Conservation (phyloP, 495 filamentous ascomycete genomes). For the Talaromyces borbonicus region DNA sequence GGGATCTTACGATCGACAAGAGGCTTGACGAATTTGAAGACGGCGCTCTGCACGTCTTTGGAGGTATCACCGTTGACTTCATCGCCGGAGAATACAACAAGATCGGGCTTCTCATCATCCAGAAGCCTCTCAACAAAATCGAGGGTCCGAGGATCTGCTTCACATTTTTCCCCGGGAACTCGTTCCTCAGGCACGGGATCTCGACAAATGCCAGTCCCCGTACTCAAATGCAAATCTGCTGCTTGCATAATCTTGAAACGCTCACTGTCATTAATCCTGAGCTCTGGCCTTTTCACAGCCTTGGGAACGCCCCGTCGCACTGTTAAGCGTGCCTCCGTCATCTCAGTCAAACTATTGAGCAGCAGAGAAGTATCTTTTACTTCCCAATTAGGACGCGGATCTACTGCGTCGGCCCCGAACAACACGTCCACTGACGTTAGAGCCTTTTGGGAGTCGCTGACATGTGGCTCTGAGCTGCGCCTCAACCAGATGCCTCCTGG, state of each 20-base stretch:
- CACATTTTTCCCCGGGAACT: conserved; percentile 62
- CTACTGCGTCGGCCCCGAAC: conserved; percentile 88
- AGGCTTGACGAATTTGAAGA: conserved; percentile 87
- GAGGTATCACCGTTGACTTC: conserved; percentile 92
- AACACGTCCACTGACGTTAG: conserved; percentile 84
- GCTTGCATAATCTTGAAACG: conserved; percentile 95
- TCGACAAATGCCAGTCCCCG: conserved; percentile 74
- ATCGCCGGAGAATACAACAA: conserved; percentile 86
- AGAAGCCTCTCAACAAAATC: conserved; percentile 76
- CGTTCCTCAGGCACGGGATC: conserved; percentile 66
- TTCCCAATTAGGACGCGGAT: conserved; percentile 75
- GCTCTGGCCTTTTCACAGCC: conserved; percentile 52
- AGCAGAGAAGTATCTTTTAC: conserved; percentile 60
- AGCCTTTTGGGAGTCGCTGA: conserved; percentile 65
- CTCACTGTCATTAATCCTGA: conserved; percentile 74
- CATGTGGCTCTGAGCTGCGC: conserved; percentile 61
- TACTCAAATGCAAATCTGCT: conserved; percentile 84
- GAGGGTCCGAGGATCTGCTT: conserved; percentile 84
- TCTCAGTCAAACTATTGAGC: conserved; percentile 50
- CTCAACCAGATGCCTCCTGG: conserved; percentile 81
- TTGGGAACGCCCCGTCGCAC: conserved; percentile 59
- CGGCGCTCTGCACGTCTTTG: conserved; percentile 81
- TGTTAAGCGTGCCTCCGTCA: conserved; percentile 59
- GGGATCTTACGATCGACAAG: conserved; percentile 82
- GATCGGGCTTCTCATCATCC: conserved; percentile 84